Evolutionary conservation across 2,329 filamentous ascomycete species (phyloP).

Genomic region (Sordariomycetes sp.): DNA sequence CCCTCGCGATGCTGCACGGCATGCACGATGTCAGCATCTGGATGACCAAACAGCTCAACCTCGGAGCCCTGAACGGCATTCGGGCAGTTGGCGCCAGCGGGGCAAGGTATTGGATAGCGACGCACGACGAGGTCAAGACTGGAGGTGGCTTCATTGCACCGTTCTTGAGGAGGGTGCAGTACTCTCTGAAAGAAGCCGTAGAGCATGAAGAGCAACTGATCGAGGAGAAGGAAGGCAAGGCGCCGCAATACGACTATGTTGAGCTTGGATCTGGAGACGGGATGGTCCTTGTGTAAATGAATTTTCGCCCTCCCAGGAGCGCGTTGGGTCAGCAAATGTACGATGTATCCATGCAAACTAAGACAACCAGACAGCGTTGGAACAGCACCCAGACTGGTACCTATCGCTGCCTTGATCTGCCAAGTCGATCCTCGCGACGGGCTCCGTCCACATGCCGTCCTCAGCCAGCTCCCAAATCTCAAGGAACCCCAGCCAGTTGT

Average conservation of each 20-base stretch:
- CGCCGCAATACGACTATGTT: constrained; percentile 34
- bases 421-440: too few species aligned
- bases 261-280: constrained; percentile 49
- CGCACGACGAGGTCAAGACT: constrained; percentile 55
- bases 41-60: constrained; percentile 47
- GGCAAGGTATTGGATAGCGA: constrained; percentile 55
- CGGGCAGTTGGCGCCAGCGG: constrained; percentile 40
- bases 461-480: too few species aligned
- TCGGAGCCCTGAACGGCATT: constrained; percentile 53
- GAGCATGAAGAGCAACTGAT: constrained; percentile 21
- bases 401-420: too few species aligned
- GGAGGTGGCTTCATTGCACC: constrained; percentile 47
- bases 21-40: constrained; percentile 49
- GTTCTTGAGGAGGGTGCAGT: constrained; percentile 34
- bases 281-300: constrained; percentile 35
- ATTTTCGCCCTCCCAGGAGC: too few species aligned
- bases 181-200: constrained; percentile 32
- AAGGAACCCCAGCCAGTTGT: too few species aligned
- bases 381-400: too few species aligned
- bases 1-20: constrained; percentile 54
- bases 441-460: too few species aligned
- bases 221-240: constrained; percentile 11
- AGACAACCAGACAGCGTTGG: too few species aligned
- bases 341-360: too few species aligned
- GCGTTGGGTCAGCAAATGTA: too few species aligned